Conservation (phyloP, 768 basidiomycete genomes). For the Sistotremastrum niveocremeum region DNA sequence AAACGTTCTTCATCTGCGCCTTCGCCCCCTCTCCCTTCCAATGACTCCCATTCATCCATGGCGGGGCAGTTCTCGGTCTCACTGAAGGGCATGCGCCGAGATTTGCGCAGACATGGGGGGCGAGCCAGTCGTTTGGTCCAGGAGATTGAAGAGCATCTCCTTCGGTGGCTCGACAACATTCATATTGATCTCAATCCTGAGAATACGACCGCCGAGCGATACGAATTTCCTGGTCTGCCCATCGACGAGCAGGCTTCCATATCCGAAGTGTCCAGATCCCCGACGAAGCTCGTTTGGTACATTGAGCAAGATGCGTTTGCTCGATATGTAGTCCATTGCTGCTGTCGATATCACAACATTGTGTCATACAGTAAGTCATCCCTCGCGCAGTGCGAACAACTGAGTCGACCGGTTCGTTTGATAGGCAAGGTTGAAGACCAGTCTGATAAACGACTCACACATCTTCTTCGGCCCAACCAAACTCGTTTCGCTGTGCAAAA, state of each 20-base stretch:
- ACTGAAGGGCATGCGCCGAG: conserved; percentile 58
- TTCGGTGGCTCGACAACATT: conserved; percentile 50
- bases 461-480: conserved; percentile 68
- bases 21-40: conserved; percentile 22
- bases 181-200: conserved; percentile 29
- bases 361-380: conserved; percentile 63
- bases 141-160: conserved; percentile 53
- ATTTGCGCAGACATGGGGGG: conserved; percentile 47
- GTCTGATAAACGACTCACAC: conserved; percentile 50
- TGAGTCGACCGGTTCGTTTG: neutral
- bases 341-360: conserved; percentile 64
- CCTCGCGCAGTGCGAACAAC: neutral
- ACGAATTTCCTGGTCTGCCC: conserved; percentile 26
- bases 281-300: conserved; percentile 60
- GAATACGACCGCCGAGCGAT: conserved; percentile 8
- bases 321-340: conserved; percentile 72
- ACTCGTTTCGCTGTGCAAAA: conserved; percentile 38
- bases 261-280: conserved; percentile 52
- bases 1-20: conserved; percentile 46
- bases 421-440: conserved; percentile 17
- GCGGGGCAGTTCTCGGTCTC: conserved; percentile 69
- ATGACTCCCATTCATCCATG: conserved; percentile 42
- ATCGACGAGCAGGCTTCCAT: conserved; percentile 42
- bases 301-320: conserved; percentile 59
- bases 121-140: conserved; percentile 48